Base-by-base conservation (phyloP, 2,329 filamentous ascomycete species). In the Monosporascus sp. region DNA sequence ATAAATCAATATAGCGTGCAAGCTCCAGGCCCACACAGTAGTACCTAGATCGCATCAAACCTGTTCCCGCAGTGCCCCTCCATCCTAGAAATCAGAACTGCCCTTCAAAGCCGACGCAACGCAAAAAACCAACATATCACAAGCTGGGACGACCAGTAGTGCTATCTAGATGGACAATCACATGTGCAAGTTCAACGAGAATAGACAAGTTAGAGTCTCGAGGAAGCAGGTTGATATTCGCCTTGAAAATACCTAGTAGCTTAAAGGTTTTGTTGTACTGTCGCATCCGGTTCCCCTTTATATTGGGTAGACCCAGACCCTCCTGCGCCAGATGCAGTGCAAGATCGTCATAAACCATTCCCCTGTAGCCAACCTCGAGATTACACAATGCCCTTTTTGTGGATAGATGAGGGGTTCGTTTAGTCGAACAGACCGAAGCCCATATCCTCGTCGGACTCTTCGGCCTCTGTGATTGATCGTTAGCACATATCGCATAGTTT, bases 371-470 rank as follows among this genome's bases (percentile, higher is more conserved):
- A 58, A 60, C 62, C 57, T 65, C 62, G 59, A 59, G 55, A 48
- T 63, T 52, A 43, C 56, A 53, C 60, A 56, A 52, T 55, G 62
- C 68, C 54, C 58, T 65, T 61, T 57, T 55, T 41, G 50, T 59
- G 47, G 52, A 22, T 52, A 54, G 24, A 49, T 50, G 56, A 57
- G 57, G 53, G 26, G 61, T 65, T 58, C 69, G 75, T 73, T 85
- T 86, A 87, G 77, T 87, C 84, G 81, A 87, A 87, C 63, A 88
- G 85, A 82, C 85, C 85, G 79, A 88, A 87, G 68, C 85, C 84
- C 84, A 87, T 87, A 72, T 87, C 86, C 75, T 87, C 86, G 77
- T 87, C 84, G 75, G 84, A 86, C 79, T 86, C 79, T 76, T 84
- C 81, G 76, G 85, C 81, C 74, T 80, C 78, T 79, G 68, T 58